Evolutionary conservation across 2,329 filamentous ascomycete genomes (phyloP).

Genomic region (Penicillium aurantiogriseum): DNA sequence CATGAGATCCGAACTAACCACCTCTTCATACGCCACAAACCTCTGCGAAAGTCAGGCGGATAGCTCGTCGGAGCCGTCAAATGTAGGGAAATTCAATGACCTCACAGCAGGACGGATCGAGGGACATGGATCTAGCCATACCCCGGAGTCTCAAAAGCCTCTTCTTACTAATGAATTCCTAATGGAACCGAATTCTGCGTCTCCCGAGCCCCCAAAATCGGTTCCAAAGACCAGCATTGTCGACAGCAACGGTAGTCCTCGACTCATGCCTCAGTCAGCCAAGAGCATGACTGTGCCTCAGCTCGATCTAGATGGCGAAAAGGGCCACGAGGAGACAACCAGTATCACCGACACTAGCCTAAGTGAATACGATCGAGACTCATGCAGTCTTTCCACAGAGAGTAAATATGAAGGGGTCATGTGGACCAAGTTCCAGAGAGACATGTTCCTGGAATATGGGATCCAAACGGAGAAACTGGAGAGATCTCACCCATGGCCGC

Average conservation of each 20-base stretch:
- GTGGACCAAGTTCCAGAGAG: slow-evolving; percentile 22
- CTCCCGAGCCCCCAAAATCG: background rate
- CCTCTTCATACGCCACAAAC: background rate
- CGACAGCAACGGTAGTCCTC: slow-evolving; percentile 40
- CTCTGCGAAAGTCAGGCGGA: background rate
- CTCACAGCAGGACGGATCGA: background rate
- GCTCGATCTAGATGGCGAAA: background rate
- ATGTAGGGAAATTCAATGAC: background rate
- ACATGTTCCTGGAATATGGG: slow-evolving; percentile 25
- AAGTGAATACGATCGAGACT: slow-evolving; percentile 11
- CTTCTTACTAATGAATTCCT: slow-evolving; percentile 10
- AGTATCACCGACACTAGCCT: slow-evolving; percentile 6
- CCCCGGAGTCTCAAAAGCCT: slow-evolving; percentile 22
- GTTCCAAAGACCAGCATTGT: slow-evolving; percentile 27
- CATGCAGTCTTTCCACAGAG: background rate
- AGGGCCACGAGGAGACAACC: background rate
- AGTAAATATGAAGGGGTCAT: slow-evolving; percentile 2
- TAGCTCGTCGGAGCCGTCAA: slow-evolving; percentile 7
- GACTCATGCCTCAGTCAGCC: slow-evolving; percentile 14
- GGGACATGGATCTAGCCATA: slow-evolving; percentile 1
- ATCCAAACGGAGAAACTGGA: slow-evolving; percentile 12
- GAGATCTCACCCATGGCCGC: background rate
- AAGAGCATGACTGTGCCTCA: background rate
- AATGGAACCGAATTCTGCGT: background rate
- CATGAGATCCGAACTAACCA: background rate